Evolutionary conservation across 2,329 filamentous ascomycete genomes (phyloP).

Genomic region (Diaporthe velutina): DNA sequence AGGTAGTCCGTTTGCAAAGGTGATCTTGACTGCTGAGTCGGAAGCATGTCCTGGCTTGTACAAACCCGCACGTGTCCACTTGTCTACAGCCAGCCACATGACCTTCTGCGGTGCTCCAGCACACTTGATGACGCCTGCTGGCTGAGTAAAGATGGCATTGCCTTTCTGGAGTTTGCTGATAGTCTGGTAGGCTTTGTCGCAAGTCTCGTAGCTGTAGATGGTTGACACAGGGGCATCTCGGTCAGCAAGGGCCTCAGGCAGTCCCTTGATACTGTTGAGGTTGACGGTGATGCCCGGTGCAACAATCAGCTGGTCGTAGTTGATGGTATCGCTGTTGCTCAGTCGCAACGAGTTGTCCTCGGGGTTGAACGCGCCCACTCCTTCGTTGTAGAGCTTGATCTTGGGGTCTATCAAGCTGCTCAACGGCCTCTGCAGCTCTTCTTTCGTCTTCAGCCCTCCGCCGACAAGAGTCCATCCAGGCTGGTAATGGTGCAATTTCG

Average conservation of each 20-base stretch:
- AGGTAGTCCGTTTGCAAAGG: constrained; percentile 52
- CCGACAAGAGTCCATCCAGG: constrained; percentile 55
- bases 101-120: constrained; percentile 55
- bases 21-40: constrained; percentile 45
- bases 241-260: constrained; percentile 51
- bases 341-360: constrained; percentile 51
- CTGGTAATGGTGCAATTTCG: constrained; percentile 50
- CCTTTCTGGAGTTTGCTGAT: constrained; percentile 52
- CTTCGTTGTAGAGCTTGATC: constrained; percentile 51
- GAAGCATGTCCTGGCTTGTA: constrained; percentile 37
- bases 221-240: constrained; percentile 50
- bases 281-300: constrained; percentile 53
- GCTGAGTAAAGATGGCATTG: constrained; percentile 54
- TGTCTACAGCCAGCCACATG: constrained; percentile 55
- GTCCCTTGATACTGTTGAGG: constrained; percentile 49
- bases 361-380: constrained; percentile 50
- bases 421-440: constrained; percentile 47
- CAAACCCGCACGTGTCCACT: constrained; percentile 52
- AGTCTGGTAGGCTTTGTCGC: constrained; percentile 51
- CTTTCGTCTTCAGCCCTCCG: constrained; percentile 49
- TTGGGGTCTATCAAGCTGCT: constrained; percentile 49
- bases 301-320: constrained; percentile 54
- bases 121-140: constrained; percentile 54
- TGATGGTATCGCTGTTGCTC: constrained; percentile 50
- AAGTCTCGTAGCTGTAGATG: constrained; percentile 52